Percentiles rank a stretch among this genome's conserved stretches.
These are phyloP conservation scores for Lactarius vividus DNA, from an alignment of 768 basidiomycete species.

Conservation along the genomic window DNA sequence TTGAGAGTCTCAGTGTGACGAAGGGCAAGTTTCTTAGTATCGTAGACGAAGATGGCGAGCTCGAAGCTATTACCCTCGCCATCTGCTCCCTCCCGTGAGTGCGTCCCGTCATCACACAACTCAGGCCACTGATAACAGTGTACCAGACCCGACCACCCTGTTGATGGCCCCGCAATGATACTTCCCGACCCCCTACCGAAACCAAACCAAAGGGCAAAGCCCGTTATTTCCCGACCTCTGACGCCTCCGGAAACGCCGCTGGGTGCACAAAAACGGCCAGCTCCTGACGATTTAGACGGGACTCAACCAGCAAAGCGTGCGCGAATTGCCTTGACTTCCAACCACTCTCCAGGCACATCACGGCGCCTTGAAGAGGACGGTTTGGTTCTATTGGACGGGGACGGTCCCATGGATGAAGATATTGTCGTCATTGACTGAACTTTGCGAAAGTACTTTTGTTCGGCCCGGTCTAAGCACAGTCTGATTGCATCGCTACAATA, in stretches of 20 bases:
- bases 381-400: slow-evolving; percentile 60
- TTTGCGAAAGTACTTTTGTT: neutral
- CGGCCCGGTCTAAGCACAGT: neutral
- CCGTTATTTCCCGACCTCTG: slow-evolving; percentile 35
- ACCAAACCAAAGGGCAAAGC: slow-evolving; percentile 45
- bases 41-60: slow-evolving; percentile 82
- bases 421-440: slow-evolving; percentile 55
- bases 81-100: slow-evolving; percentile 72
- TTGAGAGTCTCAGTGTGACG: slow-evolving; percentile 77
- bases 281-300: slow-evolving; percentile 53
- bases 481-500: neutral
- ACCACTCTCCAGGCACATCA: slow-evolving; percentile 59
- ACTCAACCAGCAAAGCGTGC: slow-evolving; percentile 59
- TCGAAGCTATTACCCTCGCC: slow-evolving; percentile 67
- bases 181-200: slow-evolving; percentile 63
- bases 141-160: slow-evolving; percentile 55
- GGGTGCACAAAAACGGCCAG: slow-evolving; percentile 52
- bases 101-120: neutral
- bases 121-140: neutral
- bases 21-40: slow-evolving; percentile 87
- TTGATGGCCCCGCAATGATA: slow-evolving; percentile 52
- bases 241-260: slow-evolving; percentile 46
- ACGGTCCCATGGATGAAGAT: slow-evolving; percentile 50
- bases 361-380: slow-evolving; percentile 71
- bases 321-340: slow-evolving; percentile 33